These are phyloP conservation scores for Penicillium corylophilum DNA, from an alignment of 2,329 filamentous ascomycete genomes.

Conservation along the genomic window DNA sequence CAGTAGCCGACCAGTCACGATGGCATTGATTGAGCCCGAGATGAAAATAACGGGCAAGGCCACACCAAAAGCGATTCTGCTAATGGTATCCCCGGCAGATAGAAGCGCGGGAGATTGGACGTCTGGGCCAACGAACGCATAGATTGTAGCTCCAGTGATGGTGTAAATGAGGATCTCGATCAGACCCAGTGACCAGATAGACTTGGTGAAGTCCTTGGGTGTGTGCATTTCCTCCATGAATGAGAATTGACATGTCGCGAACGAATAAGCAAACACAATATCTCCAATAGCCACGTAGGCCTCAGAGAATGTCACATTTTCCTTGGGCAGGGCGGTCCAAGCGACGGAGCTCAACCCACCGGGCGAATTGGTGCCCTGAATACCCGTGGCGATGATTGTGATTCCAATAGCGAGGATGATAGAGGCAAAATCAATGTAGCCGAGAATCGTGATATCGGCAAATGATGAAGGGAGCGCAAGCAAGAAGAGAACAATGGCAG, in stretches of 20 bases:
- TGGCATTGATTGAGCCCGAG: constrained; percentile 26
- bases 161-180: constrained; percentile 33
- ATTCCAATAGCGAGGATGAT: constrained; percentile 34
- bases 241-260: constrained; percentile 33
- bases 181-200: constrained; percentile 36
- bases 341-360: constrained; percentile 24
- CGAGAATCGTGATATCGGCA: constrained; percentile 39
- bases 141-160: constrained; percentile 21
- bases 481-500: constrained; percentile 37
- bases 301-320: constrained; percentile 31
- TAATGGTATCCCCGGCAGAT: constrained; percentile 21
- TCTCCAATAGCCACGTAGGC: constrained; percentile 37
- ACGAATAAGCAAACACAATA: constrained; percentile 45
- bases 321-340: constrained; percentile 31
- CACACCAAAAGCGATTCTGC: constrained; percentile 30
- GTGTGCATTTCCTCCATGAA: constrained; percentile 22
- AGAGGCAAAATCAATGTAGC: constrained; percentile 39
- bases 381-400: constrained; percentile 37
- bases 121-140: constrained; percentile 6
- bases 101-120: constrained; percentile 27
- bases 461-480: constrained; percentile 38
- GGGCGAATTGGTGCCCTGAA: constrained; percentile 24
- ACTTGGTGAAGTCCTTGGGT: constrained; percentile 30
- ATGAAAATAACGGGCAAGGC: constrained; percentile 23
- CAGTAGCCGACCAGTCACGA: constrained; percentile 29